Evolutionary conservation across 2,329 filamentous ascomycete genomes (phyloP).

Genomic region (Ascochyta fabae): DNA sequence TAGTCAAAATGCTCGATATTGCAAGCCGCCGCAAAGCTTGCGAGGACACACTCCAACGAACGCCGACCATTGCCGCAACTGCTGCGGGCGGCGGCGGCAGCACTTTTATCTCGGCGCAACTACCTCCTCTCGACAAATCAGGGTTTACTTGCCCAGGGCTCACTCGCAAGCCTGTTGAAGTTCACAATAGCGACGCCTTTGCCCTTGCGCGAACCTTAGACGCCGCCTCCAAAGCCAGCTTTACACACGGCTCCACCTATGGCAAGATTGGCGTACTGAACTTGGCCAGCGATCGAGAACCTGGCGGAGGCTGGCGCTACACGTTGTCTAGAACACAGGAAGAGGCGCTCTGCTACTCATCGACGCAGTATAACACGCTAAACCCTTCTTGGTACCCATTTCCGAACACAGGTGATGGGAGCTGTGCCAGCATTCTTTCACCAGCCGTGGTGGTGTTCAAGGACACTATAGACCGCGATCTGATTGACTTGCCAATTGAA

Average conservation of each 20-base stretch:
- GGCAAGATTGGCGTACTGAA: constrained; percentile 29
- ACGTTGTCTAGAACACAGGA: constrained; percentile 29
- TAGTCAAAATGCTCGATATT: constrained; percentile 22
- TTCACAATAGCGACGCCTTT: constrained; percentile 30
- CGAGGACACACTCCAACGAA: constrained; percentile 29
- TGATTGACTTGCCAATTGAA: constrained; percentile 18
- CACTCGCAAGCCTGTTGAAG: constrained; percentile 14
- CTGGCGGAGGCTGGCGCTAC: constrained; percentile 33
- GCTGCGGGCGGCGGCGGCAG: constrained; percentile 16
- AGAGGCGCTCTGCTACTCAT: constrained; percentile 34
- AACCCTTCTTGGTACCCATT: constrained; percentile 34
- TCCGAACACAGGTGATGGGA: constrained; percentile 27
- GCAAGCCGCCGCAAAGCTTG: constrained; percentile 27
- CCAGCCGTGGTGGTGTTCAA: constrained; percentile 29
- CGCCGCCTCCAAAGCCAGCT: not conserved
- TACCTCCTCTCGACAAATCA: constrained; percentile 17
- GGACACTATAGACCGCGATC: constrained; percentile 26
- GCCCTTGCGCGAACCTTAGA: constrained; percentile 22
- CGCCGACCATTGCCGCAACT: constrained; percentile 16
- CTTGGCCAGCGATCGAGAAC: constrained; percentile 27
- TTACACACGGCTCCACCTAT: not conserved
- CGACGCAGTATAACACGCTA: constrained; percentile 26
- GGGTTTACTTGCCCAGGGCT: constrained; percentile 11
- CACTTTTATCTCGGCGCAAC: constrained; percentile 26
- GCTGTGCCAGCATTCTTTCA: constrained; percentile 29